phyloP scores from a whole-genome alignment of 78 protist species.

The Protostelium mycophagum region DNA sequence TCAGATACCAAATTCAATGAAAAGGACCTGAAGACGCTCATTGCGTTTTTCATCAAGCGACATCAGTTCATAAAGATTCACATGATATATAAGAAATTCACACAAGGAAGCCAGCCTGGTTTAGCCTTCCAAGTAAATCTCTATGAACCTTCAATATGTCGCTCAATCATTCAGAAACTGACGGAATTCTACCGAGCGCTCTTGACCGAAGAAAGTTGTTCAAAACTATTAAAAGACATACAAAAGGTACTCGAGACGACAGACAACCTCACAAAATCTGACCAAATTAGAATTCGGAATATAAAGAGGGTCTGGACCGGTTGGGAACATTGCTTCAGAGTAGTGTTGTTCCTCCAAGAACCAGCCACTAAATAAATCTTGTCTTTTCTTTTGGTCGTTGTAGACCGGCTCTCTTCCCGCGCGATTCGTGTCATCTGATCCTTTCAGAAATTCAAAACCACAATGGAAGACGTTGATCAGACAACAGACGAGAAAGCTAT shows the following conservation, averaged over 20 bases:
- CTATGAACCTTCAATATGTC: not conserved
- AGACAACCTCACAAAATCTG: not conserved
- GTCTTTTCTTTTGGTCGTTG: too few species aligned
- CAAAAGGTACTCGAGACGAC: not conserved
- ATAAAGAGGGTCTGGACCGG: not conserved
- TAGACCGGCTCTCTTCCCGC: too few species aligned
- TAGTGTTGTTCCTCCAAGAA: too few species aligned
- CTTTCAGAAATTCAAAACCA: too few species aligned
- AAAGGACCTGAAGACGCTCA: constrained; percentile 31
- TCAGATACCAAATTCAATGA: constrained; percentile 19
- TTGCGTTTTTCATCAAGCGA: constrained; percentile 14
- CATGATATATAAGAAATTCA: constrained; percentile 38
- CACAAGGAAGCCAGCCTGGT: not conserved
- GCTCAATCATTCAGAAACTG: not conserved
- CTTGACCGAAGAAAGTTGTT: not conserved
- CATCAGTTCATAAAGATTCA: constrained; percentile 48
- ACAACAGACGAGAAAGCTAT: constrained; percentile 80
- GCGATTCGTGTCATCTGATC: too few species aligned
- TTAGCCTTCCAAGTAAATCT: not conserved
- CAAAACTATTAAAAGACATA: not conserved
- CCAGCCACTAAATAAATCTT: too few species aligned
- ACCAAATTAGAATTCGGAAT: not conserved
- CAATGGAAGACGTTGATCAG: too few species aligned
- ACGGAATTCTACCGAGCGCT: not conserved
- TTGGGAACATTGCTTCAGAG: too few species aligned